Conservation (phyloP, 768 basidiomycete genomes). For the Cubamyces lactineus region DNA sequence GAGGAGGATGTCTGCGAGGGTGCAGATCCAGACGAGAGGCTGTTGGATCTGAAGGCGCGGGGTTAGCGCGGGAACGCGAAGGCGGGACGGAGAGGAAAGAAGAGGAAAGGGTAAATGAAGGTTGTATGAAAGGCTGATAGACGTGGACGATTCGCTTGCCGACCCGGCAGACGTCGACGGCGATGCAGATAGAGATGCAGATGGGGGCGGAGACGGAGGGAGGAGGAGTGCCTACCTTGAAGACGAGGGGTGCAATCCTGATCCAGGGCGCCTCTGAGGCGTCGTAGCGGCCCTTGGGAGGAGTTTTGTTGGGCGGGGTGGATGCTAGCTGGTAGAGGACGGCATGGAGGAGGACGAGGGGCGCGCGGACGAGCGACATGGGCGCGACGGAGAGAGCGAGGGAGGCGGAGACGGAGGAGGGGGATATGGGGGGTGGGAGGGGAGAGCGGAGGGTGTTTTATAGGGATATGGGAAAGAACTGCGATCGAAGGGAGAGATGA, state of each 20-base stretch:
- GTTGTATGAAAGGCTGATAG: neutral
- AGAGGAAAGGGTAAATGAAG: constrained; percentile 2
- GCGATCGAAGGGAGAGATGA: neutral
- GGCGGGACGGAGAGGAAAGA: no score
- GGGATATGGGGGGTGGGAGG: neutral
- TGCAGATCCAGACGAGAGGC: constrained; percentile 46
- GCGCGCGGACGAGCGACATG: constrained; percentile 54
- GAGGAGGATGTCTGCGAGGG: constrained; percentile 29
- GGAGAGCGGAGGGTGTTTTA: neutral
- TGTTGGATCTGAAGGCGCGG: constrained; percentile 48
- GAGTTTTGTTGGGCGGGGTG: constrained; percentile 61
- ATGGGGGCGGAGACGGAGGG: neutral
- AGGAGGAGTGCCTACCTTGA: constrained; percentile 45
- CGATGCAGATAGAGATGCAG: neutral
- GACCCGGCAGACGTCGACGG: neutral
- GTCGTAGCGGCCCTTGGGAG: constrained; percentile 53
- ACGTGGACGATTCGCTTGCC: neutral
- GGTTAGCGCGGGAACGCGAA: constrained; percentile 1
- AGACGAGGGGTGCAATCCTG: constrained; percentile 58
- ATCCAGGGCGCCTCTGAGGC: constrained; percentile 54
- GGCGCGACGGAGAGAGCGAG: neutral
- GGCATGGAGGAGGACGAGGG: constrained; percentile 53
- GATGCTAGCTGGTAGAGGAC: constrained; percentile 54
- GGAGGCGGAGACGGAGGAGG: neutral
- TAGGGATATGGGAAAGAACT: neutral